Base-by-base conservation (phyloP, 2,329 filamentous ascomycete genomes). In the Ilyonectria mors-panacis region DNA sequence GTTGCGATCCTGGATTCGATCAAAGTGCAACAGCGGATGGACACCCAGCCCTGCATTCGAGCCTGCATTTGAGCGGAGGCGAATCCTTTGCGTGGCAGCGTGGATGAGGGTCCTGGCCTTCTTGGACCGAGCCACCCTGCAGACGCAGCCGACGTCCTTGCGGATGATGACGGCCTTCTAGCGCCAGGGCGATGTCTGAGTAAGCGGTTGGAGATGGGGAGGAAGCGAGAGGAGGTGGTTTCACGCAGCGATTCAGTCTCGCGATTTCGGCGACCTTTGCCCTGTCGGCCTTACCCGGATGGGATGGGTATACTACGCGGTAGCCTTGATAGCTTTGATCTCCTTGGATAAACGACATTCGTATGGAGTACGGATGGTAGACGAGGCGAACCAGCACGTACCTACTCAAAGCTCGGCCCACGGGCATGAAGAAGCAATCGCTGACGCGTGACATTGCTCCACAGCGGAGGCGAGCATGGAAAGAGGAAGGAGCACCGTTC, bases 301-400 rank as follows among this genome's bases (percentile, higher is more conserved):
- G 19, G 8, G 47, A 8, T 26, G 47, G 26, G 30, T 33, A 33
- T 33, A 12, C 47, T 26, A 26, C 26, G 26, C 26, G 26, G 26
- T 26, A 26, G 26, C 4, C 26, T 26, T 26, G 26, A 26, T 26
- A 26, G 26, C 26, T 6, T 26, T 26, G 26, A 26, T 26, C 26
- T 23, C 15, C 47, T 30, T 50, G 58, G 47, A 60, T 50, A 39
- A 60, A 53, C 47, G 33, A 59, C 44, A 26, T 26, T 26, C 26
- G 26, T 26, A 26, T 26, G 26, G 26, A 23, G 50, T 44, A 30
- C n/a, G 45, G 33, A 51, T 30, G 23, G 28, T 37, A 60, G 50
- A 60, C 47, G 58, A 60, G 58, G 53, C 51, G 58, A 60, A 54
- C n/a, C 35, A 35, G 39, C 37, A 15, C 30, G 12, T 33, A 44